phyloP scores from a whole-genome alignment of 2,329 filamentous ascomycete species.

The Fusarium subtropicale region DNA sequence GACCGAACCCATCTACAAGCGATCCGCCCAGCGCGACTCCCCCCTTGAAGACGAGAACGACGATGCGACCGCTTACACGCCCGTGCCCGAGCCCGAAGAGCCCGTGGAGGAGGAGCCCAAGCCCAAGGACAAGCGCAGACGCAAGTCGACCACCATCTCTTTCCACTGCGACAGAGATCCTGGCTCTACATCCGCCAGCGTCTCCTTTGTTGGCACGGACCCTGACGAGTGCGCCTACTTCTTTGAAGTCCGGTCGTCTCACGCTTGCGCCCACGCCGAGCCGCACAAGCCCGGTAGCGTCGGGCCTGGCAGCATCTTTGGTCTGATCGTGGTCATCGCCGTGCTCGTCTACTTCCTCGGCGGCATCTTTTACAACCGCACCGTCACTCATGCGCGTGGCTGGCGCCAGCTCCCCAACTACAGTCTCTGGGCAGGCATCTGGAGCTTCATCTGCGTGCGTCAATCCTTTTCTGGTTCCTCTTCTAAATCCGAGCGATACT shows the following conservation, averaged over 20 bases:
- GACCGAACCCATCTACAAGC: constrained; percentile 48
- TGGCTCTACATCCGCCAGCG: constrained; percentile 71
- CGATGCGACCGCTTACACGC: constrained; percentile 24
- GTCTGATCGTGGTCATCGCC: constrained; percentile 82
- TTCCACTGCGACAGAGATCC: constrained; percentile 93
- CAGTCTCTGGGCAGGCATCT: constrained; percentile 88
- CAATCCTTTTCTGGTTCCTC: constrained; percentile 43
- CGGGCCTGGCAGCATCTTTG: constrained; percentile 82
- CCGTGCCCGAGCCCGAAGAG: constrained; percentile 26
- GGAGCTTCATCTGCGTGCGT: constrained; percentile 79
- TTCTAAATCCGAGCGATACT: constrained; percentile 49
- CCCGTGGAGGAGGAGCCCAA: constrained; percentile 38
- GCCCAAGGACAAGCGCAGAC: constrained; percentile 52
- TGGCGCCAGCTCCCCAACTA: constrained; percentile 98
- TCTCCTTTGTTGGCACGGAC: constrained; percentile 85
- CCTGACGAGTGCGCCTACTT: constrained; percentile 95
- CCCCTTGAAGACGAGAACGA: constrained; percentile 47
- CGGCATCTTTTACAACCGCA: constrained; percentile 94
- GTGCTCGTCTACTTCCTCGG: constrained; percentile 90
- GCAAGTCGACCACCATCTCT: constrained; percentile 88
- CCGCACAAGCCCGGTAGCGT: constrained; percentile 78
- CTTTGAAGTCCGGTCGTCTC: constrained; percentile 89
- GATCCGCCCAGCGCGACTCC: constrained; percentile 45
- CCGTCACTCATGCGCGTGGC: constrained; percentile 91
- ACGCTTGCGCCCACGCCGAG: constrained; percentile 78